Conservation (phyloP, 2,329 filamentous ascomycete genomes). For the Cladosporium sp. region DNA sequence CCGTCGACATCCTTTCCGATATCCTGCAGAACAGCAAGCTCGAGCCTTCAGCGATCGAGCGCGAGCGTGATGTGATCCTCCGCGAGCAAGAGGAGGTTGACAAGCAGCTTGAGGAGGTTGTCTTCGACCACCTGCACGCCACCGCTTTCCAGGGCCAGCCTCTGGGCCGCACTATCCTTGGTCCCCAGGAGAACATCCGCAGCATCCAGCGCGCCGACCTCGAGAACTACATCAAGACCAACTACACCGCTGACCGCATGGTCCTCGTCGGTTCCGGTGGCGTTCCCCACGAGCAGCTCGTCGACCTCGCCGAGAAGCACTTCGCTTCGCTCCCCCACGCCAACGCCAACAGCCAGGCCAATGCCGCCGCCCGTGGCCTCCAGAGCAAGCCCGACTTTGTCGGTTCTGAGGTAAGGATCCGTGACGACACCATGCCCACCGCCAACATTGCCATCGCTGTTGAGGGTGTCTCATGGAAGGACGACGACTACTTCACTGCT, state of each 20-base stretch:
- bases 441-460: constrained; percentile 98
- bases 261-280: constrained; percentile 95
- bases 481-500: constrained; percentile 98
- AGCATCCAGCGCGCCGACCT: constrained; percentile 91
- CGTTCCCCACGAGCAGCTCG: constrained; percentile 87
- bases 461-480: constrained; percentile 99
- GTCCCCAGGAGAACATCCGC: constrained; percentile 96
- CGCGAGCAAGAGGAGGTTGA: constrained; percentile 99
- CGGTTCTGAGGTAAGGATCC: constrained; percentile 90
- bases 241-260: constrained; percentile 99
- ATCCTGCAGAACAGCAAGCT: constrained; percentile 99
- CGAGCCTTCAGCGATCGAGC: constrained; percentile 86
- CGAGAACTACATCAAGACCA: constrained; percentile 95
- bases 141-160: constrained; percentile 97
- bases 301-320: constrained; percentile 95
- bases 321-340: constrained; percentile 75
- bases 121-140: constrained; percentile 98
- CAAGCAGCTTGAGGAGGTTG: constrained; percentile 99
- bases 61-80: constrained; percentile 97
- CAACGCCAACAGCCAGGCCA: constrained; percentile 69
- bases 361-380: constrained; percentile 64
- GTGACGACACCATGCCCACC: constrained; percentile 92
- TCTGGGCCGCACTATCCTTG: constrained; percentile 94
- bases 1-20: constrained; percentile 97
- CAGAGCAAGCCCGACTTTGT: constrained; percentile 93